Conservation (phyloP, 345 rosid genomes). For the Moricandia moricandioides region DNA sequence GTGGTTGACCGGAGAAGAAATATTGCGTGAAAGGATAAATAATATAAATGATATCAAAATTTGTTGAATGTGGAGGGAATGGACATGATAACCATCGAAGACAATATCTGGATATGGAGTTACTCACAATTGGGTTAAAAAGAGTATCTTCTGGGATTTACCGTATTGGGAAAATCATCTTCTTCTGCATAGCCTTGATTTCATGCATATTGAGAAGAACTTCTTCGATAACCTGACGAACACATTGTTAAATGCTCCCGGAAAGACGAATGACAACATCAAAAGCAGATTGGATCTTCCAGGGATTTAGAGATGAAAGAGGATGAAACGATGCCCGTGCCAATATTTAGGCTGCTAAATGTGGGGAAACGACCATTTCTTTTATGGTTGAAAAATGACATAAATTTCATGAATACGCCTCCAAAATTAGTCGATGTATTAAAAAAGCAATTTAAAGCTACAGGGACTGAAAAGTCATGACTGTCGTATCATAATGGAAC, state of each 20-base stretch:
- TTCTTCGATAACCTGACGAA: no score
- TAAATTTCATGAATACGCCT: neutral
- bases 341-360: neutral
- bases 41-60: no score
- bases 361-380: neutral
- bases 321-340: neutral
- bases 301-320: neutral
- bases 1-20: no score
- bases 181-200: no score
- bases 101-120: neutral
- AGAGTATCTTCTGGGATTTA: neutral
- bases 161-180: neutral
- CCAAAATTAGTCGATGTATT: neutral
- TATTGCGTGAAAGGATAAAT: no score
- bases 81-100: no score
- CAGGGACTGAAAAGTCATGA: slow-evolving; percentile 4
- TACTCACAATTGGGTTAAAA: neutral
- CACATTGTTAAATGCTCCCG: no score
- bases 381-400: neutral
- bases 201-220: no score
- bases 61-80: no score
- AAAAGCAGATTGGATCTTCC: no score
- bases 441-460: neutral
- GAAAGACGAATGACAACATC: no score
- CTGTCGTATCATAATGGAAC: neutral